Evolutionary conservation across 2,329 filamentous ascomycete genomes (phyloP), one percentile per base, ranked within the genome.

Genomic region (Xylaria sp.): DNA sequence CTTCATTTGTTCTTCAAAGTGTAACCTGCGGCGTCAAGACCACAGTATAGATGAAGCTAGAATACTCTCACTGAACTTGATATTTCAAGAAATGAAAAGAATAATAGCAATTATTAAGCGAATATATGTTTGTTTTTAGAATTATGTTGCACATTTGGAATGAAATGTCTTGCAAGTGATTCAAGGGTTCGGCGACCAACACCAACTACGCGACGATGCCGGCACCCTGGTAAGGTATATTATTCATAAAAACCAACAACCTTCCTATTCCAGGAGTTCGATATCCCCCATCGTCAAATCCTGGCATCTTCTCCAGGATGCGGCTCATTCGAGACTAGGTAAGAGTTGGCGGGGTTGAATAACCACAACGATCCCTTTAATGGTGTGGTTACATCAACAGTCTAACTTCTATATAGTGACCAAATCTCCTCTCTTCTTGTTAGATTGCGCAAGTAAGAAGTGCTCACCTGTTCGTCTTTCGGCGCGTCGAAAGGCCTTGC

Each of bases 331-430:
- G 30, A 55, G 52, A 36, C 52, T 36, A 57, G 34, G 13, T 57
- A 57, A 39, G 34, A 41, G 34, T 36, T 15, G 23, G 32, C 12
- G 52, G 32, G 52, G 20, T 36, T 57, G 12, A 6, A 15, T n/a
- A 41, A 25, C 20, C n/a, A 18, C 13, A n/a, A 25, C 13, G 34
- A 1, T 9, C 25, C 25, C 2, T 56, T 48, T 18, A n/a, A 45
- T 25, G 34, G 36, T 57, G 30, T 20, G 12, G 41, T 12, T 28
- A 32, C n/a, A 41, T 23, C 2, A 5, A 52, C 3, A 36, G 8
- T 25, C 15, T 52, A n/a, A 34, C 12, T 30, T 53, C 23, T 60
- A 65, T 65, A 65, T 36, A 60, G 39, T 23, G 4, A 28, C 45
- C 10, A 10, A 59, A 36, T 12, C 46, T 12, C 20, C 25, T 34